phyloP scores from a whole-genome alignment of 306 rosid species.

The Gleditsia sinensis region DNA sequence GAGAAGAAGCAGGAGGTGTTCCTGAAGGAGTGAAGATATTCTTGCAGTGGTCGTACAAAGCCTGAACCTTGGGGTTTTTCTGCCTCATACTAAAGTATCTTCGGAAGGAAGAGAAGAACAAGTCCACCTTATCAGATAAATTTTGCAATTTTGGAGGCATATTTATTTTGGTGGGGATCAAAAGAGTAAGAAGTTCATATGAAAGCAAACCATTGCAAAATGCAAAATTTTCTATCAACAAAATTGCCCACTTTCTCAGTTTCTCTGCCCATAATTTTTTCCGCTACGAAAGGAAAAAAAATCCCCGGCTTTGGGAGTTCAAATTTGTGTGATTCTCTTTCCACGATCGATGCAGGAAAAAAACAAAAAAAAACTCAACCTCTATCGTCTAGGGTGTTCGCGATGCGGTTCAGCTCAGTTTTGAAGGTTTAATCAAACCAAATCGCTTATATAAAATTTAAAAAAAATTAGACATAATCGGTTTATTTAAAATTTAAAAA shows the following conservation, averaged over 20 bases:
- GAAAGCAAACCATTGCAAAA: conserved; percentile 14
- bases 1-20: conserved; percentile 53
- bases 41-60: conserved; percentile 72
- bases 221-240: background rate
- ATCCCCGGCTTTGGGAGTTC: background rate
- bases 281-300: background rate
- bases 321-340: background rate
- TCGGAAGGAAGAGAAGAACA: conserved; percentile 39
- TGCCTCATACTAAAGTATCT: conserved; percentile 54
- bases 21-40: conserved; percentile 55
- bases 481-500: too few relatives aligned
- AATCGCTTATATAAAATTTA: too few relatives aligned
- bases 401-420: too few relatives aligned
- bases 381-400: too few relatives aligned
- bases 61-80: conserved; percentile 64
- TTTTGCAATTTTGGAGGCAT: conserved; percentile 40
- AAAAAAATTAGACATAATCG: too few relatives aligned
- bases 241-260: background rate
- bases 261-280: background rate
- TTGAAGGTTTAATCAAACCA: too few relatives aligned
- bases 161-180: background rate
- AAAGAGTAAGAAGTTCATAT: background rate
- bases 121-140: conserved; percentile 48
- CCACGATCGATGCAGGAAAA: background rate
- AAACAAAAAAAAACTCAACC: too few relatives aligned